phyloP scores from a whole-genome alignment of 768 basidiomycete genomes.

The Boletus subcaerulescens region DNA sequence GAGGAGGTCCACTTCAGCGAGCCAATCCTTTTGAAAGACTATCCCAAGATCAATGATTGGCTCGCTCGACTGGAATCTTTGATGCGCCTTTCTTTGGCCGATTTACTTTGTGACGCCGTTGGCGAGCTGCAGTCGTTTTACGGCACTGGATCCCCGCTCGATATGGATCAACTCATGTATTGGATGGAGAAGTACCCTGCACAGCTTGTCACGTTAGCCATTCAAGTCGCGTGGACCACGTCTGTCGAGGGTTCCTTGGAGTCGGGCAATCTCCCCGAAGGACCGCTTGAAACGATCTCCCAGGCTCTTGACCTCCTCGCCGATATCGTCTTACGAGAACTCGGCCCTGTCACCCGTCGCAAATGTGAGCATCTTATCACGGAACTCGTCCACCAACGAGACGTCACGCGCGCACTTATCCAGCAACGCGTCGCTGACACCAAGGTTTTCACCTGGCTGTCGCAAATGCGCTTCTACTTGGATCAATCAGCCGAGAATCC shows the following conservation, averaged over 20 bases:
- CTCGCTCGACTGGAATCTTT: slow-evolving; percentile 85
- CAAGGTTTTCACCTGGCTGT: slow-evolving; percentile 87
- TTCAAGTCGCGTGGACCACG: slow-evolving; percentile 93
- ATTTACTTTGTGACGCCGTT: slow-evolving; percentile 76
- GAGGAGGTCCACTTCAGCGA: slow-evolving; percentile 86
- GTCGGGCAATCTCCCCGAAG: slow-evolving; percentile 51
- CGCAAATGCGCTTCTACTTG: slow-evolving; percentile 98
- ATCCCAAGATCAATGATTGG: slow-evolving; percentile 99
- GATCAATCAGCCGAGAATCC: slow-evolving; percentile 69
- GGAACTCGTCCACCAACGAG: slow-evolving; percentile 96
- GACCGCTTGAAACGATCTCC: slow-evolving; percentile 67
- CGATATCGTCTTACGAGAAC: slow-evolving; percentile 90
- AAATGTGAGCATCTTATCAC: slow-evolving; percentile 99
- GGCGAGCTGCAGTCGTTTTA: slow-evolving; percentile 80
- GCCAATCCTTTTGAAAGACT: slow-evolving; percentile 87
- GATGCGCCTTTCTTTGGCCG: slow-evolving; percentile 89
- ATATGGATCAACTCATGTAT: slow-evolving; percentile 64
- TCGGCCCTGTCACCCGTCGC: slow-evolving; percentile 85
- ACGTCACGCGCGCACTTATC: slow-evolving; percentile 82
- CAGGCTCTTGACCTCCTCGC: slow-evolving; percentile 93
- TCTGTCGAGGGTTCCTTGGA: slow-evolving; percentile 75
- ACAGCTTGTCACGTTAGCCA: slow-evolving; percentile 91
- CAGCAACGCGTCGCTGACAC: slow-evolving; percentile 59
- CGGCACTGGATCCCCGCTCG: slow-evolving; percentile 56
- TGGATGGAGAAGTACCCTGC: slow-evolving; percentile 97